Evolutionary conservation across 2,329 filamentous ascomycete species (phyloP).

Genomic region (Botryosphaeria dothidea): DNA sequence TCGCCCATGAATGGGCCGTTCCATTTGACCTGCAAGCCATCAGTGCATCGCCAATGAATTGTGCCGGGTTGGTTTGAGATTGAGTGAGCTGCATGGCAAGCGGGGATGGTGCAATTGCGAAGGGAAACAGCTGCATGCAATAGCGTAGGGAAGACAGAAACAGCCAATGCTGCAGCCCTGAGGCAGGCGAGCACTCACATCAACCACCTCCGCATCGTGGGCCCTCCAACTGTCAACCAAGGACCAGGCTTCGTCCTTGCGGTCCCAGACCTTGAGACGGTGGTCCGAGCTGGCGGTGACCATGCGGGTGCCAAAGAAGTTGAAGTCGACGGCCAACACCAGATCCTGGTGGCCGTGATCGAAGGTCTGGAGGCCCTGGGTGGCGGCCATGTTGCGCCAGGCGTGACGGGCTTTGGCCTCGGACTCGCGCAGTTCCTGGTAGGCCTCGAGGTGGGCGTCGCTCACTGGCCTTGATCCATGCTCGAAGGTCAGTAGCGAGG

Average conservation of each 20-base stretch:
- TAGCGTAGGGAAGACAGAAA: constrained; percentile 20
- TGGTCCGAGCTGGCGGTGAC: constrained; percentile 91
- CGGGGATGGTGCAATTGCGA: neutral
- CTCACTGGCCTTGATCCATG: constrained; percentile 5
- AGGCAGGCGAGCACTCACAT: constrained; percentile 57
- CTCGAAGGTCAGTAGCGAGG: constrained; percentile 17
- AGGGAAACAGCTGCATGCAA: constrained; percentile 22
- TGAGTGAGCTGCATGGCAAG: neutral
- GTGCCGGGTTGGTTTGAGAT: neutral
- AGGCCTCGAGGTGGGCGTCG: constrained; percentile 9
- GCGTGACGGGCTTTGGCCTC: constrained; percentile 28
- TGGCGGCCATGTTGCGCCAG: constrained; percentile 37
- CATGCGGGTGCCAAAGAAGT: constrained; percentile 88
- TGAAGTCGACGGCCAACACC: constrained; percentile 84
- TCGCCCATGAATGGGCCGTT: constrained; percentile 87
- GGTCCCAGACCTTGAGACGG: constrained; percentile 87
- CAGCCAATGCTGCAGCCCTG: neutral
- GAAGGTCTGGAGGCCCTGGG: constrained; percentile 56
- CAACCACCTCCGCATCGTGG: constrained; percentile 85
- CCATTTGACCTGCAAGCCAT: constrained; percentile 73
- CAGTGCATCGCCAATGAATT: neutral
- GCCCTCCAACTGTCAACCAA: constrained; percentile 86
- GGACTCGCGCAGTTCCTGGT: constrained; percentile 13
- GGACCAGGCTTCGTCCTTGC: constrained; percentile 74
- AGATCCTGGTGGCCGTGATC: constrained; percentile 77